Percentiles rank a stretch among this genome's conserved stretches.
Conservation (phyloP, 176 grass and related monocot genomes). For the Pontederia paniculata region DNA sequence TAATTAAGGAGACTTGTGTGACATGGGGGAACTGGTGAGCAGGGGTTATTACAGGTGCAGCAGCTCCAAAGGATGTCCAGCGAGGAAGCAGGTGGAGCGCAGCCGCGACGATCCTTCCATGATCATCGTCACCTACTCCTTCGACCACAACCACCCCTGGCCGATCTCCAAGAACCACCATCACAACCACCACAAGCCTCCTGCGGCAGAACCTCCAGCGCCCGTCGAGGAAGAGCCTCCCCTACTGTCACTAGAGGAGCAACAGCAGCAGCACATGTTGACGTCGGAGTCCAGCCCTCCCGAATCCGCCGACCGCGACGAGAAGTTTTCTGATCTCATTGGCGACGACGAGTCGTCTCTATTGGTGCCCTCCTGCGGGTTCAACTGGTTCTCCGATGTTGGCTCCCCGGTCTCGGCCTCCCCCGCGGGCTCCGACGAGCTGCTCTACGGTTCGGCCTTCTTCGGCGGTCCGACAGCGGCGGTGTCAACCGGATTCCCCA, state of each 20-base stretch:
- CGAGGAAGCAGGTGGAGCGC: conserved; percentile 91
- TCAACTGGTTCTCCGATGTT: conserved; percentile 23
- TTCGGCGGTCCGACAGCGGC: conserved; percentile 25
- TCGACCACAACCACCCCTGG: conserved; percentile 72
- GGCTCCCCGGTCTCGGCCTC: conserved; percentile 2
- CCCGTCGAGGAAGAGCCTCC: too few species aligned
- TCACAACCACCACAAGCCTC: conserved; percentile 16
- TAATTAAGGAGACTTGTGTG: too few species aligned
- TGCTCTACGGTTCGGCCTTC: neutral
- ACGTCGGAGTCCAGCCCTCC: too few species aligned
- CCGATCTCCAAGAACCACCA: conserved; percentile 40
- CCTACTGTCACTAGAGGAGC: too few species aligned
- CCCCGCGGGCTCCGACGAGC: neutral
- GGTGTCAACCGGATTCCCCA: conserved; percentile 8
- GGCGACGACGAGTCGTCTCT: too few species aligned
- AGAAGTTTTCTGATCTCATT: too few species aligned
- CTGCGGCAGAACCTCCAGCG: too few species aligned
- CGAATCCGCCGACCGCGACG: too few species aligned
- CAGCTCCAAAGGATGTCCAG: conserved; percentile 84
- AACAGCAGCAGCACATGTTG: too few species aligned
- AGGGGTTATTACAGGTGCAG: conserved; percentile 53
- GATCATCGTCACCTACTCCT: conserved; percentile 86
- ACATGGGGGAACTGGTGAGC: too few species aligned
- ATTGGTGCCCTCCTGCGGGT: too few species aligned
- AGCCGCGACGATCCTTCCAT: conserved; percentile 57